Percentiles rank a stretch among this genome's conserved stretches.
These are phyloP conservation scores for Haematococcus lacustris DNA, from an alignment of 139 green algal species.

Conservation along the genomic window DNA sequence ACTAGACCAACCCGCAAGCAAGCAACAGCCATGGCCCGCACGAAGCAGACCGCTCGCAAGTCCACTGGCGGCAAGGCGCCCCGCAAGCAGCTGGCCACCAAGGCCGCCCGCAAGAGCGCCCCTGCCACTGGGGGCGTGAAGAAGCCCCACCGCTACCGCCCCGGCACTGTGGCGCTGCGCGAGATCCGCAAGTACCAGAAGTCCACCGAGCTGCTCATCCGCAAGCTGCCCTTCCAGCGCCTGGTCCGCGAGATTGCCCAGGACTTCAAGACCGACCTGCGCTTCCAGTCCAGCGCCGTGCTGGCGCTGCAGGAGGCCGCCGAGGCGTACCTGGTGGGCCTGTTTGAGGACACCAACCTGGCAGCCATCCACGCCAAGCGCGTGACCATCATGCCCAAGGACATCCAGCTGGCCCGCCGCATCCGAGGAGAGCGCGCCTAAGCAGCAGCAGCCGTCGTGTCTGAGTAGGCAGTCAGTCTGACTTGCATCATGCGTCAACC, in stretches of 20 bases:
- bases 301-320: conserved; percentile 92
- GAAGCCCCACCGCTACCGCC: conserved; percentile 86
- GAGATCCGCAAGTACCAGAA: conserved; percentile 96
- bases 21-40: conserved; percentile 97
- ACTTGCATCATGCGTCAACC: no score
- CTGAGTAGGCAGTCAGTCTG: no score
- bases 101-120: conserved; percentile 86
- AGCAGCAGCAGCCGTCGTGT: no score
- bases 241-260: conserved; percentile 96
- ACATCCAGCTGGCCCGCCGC: no score
- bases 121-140: conserved; percentile 85
- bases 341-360: conserved; percentile 98
- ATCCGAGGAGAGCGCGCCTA: no score
- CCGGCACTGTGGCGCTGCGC: conserved; percentile 81
- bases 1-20: no score
- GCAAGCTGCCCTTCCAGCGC: conserved; percentile 94
- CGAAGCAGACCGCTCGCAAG: conserved; percentile 97
- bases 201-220: conserved; percentile 89
- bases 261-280: conserved; percentile 99
- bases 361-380: conserved; percentile 94
- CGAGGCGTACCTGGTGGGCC: conserved; percentile 94
- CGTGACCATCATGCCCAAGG: conserved; percentile 56
- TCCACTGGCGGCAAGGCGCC: conserved; percentile 90
- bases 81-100: conserved; percentile 88
- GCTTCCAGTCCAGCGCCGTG: conserved; percentile 92